Conservation (phyloP, 306 rosid species). For the Ormosia semicastrata region DNA sequence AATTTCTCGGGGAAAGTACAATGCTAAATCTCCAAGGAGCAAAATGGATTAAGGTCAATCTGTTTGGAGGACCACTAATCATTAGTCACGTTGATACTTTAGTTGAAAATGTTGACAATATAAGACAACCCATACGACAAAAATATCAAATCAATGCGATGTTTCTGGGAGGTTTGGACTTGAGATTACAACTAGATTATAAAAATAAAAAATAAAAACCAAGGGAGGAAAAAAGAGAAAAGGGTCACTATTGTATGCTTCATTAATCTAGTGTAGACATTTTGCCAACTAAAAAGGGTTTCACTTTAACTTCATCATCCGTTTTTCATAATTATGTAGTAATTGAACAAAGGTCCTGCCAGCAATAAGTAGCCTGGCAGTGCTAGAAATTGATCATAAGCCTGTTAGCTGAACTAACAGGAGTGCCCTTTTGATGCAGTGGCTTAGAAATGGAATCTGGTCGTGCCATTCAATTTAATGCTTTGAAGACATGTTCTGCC, state of each 20-base stretch:
- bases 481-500: not conserved
- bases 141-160: conserved; percentile 23
- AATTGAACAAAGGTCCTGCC: conserved; percentile 31
- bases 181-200: not conserved
- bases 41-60: conserved; percentile 42
- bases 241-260: not conserved
- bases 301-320: conserved; percentile 20
- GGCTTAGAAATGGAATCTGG: conserved; percentile 11
- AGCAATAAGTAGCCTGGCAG: not conserved
- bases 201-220: not conserved
- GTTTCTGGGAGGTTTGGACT: conserved; percentile 14
- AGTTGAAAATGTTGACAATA: conserved; percentile 37
- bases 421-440: not conserved
- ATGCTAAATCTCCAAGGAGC: conserved; percentile 31
- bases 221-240: not conserved
- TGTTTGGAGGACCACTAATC: conserved; percentile 45
- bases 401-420: conserved; percentile 21
- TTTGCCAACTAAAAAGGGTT: conserved; percentile 34
- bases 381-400: conserved; percentile 1
- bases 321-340: conserved; percentile 26
- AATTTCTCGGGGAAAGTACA: conserved; percentile 40
- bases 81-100: conserved; percentile 23
- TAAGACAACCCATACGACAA: not conserved
- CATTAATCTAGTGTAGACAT: not conserved
- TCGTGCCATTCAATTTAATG: conserved; percentile 11